phyloP scores from a whole-genome alignment of 495 filamentous ascomycete genomes.

The Echria macrotheca region DNA sequence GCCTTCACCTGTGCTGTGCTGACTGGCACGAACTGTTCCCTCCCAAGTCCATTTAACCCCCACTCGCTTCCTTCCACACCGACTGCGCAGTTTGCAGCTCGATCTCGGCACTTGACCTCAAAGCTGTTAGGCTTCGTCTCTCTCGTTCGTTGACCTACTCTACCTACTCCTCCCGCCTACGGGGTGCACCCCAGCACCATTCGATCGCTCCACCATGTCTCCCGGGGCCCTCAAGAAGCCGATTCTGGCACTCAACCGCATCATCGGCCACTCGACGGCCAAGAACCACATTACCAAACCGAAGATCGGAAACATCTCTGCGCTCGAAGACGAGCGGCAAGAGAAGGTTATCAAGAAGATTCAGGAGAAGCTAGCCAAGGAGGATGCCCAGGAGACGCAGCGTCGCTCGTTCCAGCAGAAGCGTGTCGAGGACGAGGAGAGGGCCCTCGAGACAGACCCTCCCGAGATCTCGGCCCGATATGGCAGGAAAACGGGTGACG shows the following conservation, averaged over 20 bases:
- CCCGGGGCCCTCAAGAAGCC: conserved; percentile 36
- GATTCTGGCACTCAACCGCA: conserved; percentile 38
- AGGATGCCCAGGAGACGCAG: conserved; percentile 47
- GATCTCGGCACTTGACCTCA: neutral
- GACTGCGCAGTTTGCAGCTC: too few species aligned
- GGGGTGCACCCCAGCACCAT: too few species aligned
- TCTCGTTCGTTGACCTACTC: too few species aligned
- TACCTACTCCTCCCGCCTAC: too few species aligned
- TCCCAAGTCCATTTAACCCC: too few species aligned
- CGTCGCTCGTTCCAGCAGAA: conserved; percentile 45
- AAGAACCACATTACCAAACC: conserved; percentile 43
- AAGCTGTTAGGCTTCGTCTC: conserved; percentile 1
- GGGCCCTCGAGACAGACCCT: conserved; percentile 38
- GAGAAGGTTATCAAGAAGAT: conserved; percentile 47
- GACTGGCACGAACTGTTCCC: too few species aligned
- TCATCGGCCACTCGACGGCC: conserved; percentile 37
- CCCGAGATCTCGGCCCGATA: conserved; percentile 56
- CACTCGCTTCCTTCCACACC: too few species aligned
- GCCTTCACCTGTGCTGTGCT: neutral
- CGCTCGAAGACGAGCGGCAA: conserved; percentile 33
- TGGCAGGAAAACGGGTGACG: conserved; percentile 43
- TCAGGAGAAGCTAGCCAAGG: conserved; percentile 46
- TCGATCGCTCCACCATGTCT: conserved; percentile 30
- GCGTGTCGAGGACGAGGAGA: conserved; percentile 42
- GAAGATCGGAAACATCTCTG: conserved; percentile 44